phyloP scores from a whole-genome alignment of 2,329 filamentous ascomycete genomes.

The Fusarium concolor region DNA sequence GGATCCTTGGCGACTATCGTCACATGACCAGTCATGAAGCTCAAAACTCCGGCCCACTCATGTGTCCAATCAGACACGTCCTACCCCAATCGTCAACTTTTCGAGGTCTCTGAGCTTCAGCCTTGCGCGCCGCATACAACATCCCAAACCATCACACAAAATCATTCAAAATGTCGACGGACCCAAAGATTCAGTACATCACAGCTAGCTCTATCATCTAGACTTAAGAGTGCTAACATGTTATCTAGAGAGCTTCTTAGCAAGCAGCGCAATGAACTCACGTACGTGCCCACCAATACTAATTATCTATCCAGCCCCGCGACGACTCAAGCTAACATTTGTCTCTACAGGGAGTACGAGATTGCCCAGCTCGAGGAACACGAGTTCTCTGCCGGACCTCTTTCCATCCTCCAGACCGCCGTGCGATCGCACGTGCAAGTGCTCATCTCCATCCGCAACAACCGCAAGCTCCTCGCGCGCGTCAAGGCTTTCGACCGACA shows the following conservation, averaged over 20 bases:
- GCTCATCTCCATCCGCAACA: constrained; percentile 96
- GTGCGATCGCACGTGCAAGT: constrained; percentile 96
- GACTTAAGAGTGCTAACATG: constrained; percentile 44
- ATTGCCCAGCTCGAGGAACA: constrained; percentile 76
- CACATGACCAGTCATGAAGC: constrained; percentile 38
- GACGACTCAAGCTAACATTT: constrained; percentile 31
- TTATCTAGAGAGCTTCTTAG: constrained; percentile 80
- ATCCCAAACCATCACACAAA: constrained; percentile 30
- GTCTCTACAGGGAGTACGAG: constrained; percentile 81
- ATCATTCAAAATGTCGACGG: constrained; percentile 63
- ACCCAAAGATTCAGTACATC: constrained; percentile 78
- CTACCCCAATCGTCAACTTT: constrained; percentile 45
- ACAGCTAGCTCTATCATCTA: not conserved
- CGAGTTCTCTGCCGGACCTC: constrained; percentile 64
- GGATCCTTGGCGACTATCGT: constrained; percentile 13
- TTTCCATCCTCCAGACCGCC: constrained; percentile 96
- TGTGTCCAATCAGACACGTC: constrained; percentile 45
- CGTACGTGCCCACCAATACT: constrained; percentile 66
- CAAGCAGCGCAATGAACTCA: constrained; percentile 91
- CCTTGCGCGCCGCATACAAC: constrained; percentile 49
- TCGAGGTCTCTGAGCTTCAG: constrained; percentile 50
- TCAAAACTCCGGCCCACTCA: not conserved
- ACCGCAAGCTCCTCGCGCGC: constrained; percentile 95
- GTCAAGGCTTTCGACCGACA: constrained; percentile 99
- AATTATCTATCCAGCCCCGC: constrained; percentile 23